These are phyloP conservation scores for Lignosus rhinocerotis DNA, from an alignment of 1,284 basidiomycete species.

Conservation along the genomic window DNA sequence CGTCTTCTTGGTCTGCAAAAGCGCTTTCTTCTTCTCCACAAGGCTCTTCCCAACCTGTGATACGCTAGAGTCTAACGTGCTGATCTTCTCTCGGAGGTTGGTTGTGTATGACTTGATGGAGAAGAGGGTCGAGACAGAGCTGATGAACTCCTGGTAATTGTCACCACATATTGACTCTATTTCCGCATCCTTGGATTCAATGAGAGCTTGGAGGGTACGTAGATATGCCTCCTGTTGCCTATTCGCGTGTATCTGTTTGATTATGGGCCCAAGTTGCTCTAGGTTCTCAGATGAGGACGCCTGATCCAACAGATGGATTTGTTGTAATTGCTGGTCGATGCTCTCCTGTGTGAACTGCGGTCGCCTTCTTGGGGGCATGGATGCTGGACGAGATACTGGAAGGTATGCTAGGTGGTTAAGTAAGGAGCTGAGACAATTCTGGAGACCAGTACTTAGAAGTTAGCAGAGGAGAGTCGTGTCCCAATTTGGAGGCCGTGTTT, in stretches of 20 bases:
- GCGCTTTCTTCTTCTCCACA: conserved; percentile 88
- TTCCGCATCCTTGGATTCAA: conserved; percentile 92
- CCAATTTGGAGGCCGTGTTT: conserved; percentile 21
- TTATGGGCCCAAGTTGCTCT: conserved; percentile 89
- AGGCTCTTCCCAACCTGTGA: conserved; percentile 80
- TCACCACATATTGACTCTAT: conserved; percentile 95
- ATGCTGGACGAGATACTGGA: neutral
- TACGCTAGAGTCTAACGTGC: conserved; percentile 68
- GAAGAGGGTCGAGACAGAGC: conserved; percentile 93
- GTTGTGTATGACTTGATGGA: conserved; percentile 90
- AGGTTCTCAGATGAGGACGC: conserved; percentile 89
- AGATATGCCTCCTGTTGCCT: conserved; percentile 92
- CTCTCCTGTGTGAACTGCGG: conserved; percentile 76
- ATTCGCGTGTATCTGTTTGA: conserved; percentile 90
- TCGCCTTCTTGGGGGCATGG: conserved; percentile 73
- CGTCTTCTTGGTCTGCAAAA: conserved; percentile 90
- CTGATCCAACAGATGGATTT: conserved; percentile 84
- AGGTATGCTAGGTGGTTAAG: neutral
- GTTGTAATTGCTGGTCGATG: conserved; percentile 83
- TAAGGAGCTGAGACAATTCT: neutral
- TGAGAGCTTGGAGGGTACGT: conserved; percentile 81
- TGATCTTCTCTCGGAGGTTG: conserved; percentile 79
- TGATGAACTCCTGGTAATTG: conserved; percentile 98
- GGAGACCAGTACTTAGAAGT: neutral
- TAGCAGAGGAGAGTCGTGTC: neutral